These are phyloP conservation scores for Hymenochaete sp. DNA, from an alignment of 1,284 basidiomycete genomes.

Conservation along the genomic window DNA sequence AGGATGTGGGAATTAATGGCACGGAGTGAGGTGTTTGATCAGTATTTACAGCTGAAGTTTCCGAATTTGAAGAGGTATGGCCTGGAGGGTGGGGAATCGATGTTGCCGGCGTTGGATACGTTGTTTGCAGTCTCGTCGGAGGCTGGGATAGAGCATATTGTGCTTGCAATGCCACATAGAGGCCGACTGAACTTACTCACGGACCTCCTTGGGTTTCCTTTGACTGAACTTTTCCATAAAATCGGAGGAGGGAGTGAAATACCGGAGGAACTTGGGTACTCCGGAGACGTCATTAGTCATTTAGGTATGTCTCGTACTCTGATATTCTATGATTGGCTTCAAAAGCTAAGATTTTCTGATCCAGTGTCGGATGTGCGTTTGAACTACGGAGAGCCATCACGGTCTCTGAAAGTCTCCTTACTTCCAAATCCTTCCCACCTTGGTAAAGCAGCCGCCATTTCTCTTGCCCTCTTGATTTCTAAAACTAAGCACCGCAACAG, in stretches of 20 bases:
- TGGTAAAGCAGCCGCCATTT: slow-evolving; percentile 33
- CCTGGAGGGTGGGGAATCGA: slow-evolving; percentile 83
- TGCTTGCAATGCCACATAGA: slow-evolving; percentile 79
- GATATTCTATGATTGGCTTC: slow-evolving; percentile 3
- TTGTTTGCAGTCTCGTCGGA: slow-evolving; percentile 61
- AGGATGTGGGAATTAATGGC: slow-evolving; percentile 63
- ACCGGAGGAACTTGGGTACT: slow-evolving; percentile 56
- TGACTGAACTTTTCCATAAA: slow-evolving; percentile 72
- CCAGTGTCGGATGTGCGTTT: slow-evolving; percentile 55
- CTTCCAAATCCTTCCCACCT: slow-evolving; percentile 86
- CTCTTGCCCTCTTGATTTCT: not conserved
- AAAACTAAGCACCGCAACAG: slow-evolving; percentile 27
- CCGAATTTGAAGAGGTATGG: slow-evolving; percentile 80
- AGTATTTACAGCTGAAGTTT: slow-evolving; percentile 74
- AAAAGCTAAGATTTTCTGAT: not conserved
- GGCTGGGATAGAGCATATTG: slow-evolving; percentile 60
- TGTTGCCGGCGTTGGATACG: slow-evolving; percentile 76
- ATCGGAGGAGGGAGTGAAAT: slow-evolving; percentile 73
- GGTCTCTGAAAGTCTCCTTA: slow-evolving; percentile 63
- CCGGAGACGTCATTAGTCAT: slow-evolving; percentile 84
- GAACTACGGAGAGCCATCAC: slow-evolving; percentile 40
- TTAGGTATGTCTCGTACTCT: slow-evolving; percentile 39
- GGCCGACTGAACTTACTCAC: slow-evolving; percentile 86
- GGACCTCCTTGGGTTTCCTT: slow-evolving; percentile 58
- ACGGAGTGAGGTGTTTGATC: slow-evolving; percentile 73